Conservation (phyloP, 169 alveolate species). For the Toxoplasma gondii region DNA sequence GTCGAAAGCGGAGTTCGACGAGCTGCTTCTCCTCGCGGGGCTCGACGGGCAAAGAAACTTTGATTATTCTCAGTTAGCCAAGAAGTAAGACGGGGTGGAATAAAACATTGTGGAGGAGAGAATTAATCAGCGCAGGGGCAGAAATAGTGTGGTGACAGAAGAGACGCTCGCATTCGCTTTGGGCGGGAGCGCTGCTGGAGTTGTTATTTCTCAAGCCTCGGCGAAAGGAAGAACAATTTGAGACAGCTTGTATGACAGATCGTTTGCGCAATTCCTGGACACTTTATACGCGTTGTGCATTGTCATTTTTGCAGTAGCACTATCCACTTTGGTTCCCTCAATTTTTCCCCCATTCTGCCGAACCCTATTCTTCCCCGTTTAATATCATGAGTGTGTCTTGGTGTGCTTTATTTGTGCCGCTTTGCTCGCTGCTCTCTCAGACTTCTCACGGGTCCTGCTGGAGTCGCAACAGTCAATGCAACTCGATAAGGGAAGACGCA, state of each 20-base stretch:
- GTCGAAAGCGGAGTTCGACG: constrained; percentile 32
- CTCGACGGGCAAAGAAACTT: background rate
- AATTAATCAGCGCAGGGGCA: background rate
- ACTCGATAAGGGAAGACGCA: background rate
- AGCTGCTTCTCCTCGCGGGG: constrained; percentile 37
- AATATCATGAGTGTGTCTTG: too few species aligned
- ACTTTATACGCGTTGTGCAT: too few species aligned
- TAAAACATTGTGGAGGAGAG: background rate
- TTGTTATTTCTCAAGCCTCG: too few species aligned
- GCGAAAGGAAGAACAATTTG: too few species aligned
- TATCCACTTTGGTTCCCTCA: too few species aligned
- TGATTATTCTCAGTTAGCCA: constrained; percentile 5
- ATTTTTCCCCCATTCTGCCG: too few species aligned
- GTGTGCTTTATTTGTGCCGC: background rate
- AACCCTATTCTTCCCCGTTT: too few species aligned
- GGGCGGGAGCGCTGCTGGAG: too few species aligned
- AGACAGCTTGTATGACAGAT: too few species aligned
- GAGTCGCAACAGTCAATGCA: constrained; percentile 21
- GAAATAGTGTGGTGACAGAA: background rate
- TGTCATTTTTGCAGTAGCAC: too few species aligned
- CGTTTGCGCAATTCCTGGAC: too few species aligned
- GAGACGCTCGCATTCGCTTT: too few species aligned
- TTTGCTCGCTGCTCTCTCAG: background rate
- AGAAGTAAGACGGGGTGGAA: background rate
- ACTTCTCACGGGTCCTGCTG: constrained; percentile 37